Evolutionary conservation across 2,329 filamentous ascomycete species (phyloP).

Genomic region (Shiraia sp.): DNA sequence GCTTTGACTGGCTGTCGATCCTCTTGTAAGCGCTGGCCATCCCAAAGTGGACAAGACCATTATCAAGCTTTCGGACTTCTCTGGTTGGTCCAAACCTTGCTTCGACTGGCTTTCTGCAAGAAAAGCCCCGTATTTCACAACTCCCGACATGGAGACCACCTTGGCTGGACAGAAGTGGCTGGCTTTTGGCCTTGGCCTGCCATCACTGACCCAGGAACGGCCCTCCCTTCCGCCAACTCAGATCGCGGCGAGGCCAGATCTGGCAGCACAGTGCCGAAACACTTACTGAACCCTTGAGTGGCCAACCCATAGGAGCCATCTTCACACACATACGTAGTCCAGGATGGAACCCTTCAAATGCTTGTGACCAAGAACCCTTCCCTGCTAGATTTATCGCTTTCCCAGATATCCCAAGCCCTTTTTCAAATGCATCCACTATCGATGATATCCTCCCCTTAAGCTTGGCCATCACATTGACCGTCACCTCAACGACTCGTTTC

Average conservation of each 20-base stretch:
- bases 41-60: conserved; percentile 8
- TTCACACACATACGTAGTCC: too few relatives aligned
- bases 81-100: conserved; percentile 21
- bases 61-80: conserved; percentile 22
- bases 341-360: too few relatives aligned
- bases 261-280: background rate
- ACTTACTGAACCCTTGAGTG: background rate
- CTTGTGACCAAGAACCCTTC: too few relatives aligned
- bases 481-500: conserved; percentile 12
- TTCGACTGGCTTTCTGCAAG: conserved; percentile 6
- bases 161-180: too few relatives aligned
- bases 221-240: too few relatives aligned
- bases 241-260: background rate
- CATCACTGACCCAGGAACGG: too few relatives aligned
- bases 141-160: background rate
- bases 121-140: background rate
- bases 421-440: too few relatives aligned
- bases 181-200: too few relatives aligned
- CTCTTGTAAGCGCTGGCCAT: conserved; percentile 23
- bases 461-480: conserved; percentile 4
- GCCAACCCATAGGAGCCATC: too few relatives aligned
- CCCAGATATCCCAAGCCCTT: too few relatives aligned
- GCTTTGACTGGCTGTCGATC: conserved; percentile 21
- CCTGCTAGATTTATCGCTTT: too few relatives aligned
- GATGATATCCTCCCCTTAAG: too few relatives aligned